These are phyloP conservation scores for Myriosclerotinia curreyana DNA, from an alignment of 2,329 filamentous ascomycete genomes.

Conservation along the genomic window DNA sequence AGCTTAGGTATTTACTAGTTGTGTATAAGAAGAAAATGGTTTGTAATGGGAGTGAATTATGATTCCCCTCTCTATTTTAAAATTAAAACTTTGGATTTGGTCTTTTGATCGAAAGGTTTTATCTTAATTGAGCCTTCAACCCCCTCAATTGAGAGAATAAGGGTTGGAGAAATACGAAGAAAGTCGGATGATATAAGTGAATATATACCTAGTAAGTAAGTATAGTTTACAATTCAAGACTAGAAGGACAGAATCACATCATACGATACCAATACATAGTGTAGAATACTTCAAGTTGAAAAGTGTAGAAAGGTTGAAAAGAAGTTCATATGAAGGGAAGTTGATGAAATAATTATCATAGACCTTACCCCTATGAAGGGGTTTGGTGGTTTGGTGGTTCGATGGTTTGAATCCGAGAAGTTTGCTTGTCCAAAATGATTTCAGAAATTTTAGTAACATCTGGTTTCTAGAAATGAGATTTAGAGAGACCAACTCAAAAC, in stretches of 20 bases:
- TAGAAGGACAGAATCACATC: neutral
- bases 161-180: neutral
- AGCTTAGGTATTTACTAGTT: neutral
- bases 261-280: neutral
- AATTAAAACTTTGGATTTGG: neutral
- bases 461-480: neutral
- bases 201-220: neutral
- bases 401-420: neutral
- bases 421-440: neutral
- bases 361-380: neutral
- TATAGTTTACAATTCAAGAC: neutral
- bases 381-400: no score
- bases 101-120: neutral
- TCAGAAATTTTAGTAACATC: neutral
- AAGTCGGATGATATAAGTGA: neutral
- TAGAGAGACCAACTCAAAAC: no score
- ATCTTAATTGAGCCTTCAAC: neutral
- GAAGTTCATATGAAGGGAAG: neutral
- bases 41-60: neutral
- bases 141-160: neutral
- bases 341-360: neutral
- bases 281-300: neutral
- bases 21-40: neutral
- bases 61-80: neutral
- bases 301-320: neutral